Evolutionary conservation across 208 protist genomes (phyloP), one percentile per base, ranked within the genome.

Genomic region (Leishmania amazonensis): DNA sequence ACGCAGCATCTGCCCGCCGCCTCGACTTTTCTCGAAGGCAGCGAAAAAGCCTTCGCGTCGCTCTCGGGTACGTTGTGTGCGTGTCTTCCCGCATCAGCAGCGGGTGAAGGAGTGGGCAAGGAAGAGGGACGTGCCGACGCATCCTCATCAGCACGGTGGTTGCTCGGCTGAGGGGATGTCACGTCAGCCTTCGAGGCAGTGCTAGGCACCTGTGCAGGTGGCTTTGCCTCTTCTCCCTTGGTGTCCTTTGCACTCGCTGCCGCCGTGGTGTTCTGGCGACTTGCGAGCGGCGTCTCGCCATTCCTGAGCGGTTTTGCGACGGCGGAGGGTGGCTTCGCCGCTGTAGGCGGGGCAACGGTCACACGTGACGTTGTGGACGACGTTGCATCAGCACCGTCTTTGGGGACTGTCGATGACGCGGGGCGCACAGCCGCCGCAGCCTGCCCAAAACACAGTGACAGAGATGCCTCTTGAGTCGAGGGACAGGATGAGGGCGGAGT

Each of bases 401-500:
- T 1, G 51, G 51, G 13, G 47, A 2, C 53, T 35, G 35, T n/a
- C 38, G 38, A 60, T 31, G 72, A 3, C 28, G 77, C 53, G 28
- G 49, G 42, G 65, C 49, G 60, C 53, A 81, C 60, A n/a, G 38
- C 72, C 19, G 57, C 35, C 1, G 57, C 24, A 2, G n/a, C 28
- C 24, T 65, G 76, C 51, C 81, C 82, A 21, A 78, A 11, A 8
- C 42, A 73, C 5, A 47, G 82, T 6, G 82, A 79, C 40, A 70
- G 40, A 49, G 82, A 79, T 2, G 38, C 74, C 73, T 85, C 82
- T 40, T 78, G 78, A 51, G 72, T 85, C 19, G 74, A 74, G 49
- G 71, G 75, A 38, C 76, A 68, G 1, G 86, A 78, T 9, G 75
- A 62, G 24, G 83, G 67, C 68, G 76, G 28, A 35, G 84, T 84